Percentiles rank a stretch among this genome's conserved stretches.
Evolutionary conservation across 371 early-diverging fungal genomes (phyloP).

Genomic region (Apophysomyces sp.): DNA sequence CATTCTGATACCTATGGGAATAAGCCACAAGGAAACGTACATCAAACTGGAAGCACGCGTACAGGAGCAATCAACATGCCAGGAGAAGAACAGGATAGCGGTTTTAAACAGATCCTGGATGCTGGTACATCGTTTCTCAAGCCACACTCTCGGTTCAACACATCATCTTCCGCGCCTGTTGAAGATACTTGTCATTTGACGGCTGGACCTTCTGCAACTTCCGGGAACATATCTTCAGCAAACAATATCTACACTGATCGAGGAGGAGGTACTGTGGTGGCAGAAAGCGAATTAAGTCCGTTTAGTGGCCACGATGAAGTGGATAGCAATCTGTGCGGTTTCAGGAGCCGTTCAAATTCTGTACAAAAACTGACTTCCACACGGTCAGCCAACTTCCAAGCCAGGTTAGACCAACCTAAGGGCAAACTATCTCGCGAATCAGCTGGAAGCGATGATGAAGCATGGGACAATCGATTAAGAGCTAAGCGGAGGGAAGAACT

Average conservation of each 20-base stretch:
- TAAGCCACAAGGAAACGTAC: not conserved
- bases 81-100: constrained; percentile 15
- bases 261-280: constrained; percentile 41
- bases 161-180: constrained; percentile 32
- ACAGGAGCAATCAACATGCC: constrained; percentile 9
- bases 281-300: constrained; percentile 54
- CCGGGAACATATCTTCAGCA: constrained; percentile 12
- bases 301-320: constrained; percentile 61
- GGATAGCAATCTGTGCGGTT: constrained; percentile 12
- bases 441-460: constrained; percentile 43
- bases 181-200: constrained; percentile 17
- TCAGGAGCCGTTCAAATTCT: constrained; percentile 12
- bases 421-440: constrained; percentile 4
- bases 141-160: constrained; percentile 35
- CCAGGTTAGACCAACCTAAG: not conserved
- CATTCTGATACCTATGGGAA: constrained; percentile 14
- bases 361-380: not conserved
- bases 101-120: constrained; percentile 38
- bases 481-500: constrained; percentile 41
- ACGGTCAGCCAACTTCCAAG: not conserved
- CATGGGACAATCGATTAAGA: constrained; percentile 33
- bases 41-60: constrained; percentile 3
- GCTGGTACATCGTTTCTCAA: constrained; percentile 39
- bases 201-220: not conserved
- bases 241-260: constrained; percentile 16